These are phyloP conservation scores for Amaranthus hypochondriacus DNA, from an alignment of 148 eudicot genomes.

Conservation along the genomic window DNA sequence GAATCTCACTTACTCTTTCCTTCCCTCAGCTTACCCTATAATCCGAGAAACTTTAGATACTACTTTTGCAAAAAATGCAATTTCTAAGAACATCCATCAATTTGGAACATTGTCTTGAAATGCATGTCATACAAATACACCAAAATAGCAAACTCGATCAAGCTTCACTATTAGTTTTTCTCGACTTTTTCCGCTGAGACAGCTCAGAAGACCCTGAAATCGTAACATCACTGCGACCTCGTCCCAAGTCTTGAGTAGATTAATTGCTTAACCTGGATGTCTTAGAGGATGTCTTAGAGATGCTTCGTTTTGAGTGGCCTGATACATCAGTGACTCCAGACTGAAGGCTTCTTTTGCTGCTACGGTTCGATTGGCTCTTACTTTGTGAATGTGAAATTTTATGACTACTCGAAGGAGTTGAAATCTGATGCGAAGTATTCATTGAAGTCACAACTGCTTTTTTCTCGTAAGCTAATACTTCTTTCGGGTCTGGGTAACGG, in stretches of 20 bases:
- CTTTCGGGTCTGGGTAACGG: constrained; percentile 74
- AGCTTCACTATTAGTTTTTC: constrained; percentile 25
- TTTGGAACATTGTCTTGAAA: background rate
- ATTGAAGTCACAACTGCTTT: constrained; percentile 31
- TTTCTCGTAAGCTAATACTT: constrained; percentile 30
- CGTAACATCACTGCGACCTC: constrained; percentile 40
- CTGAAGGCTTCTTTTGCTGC: constrained; percentile 38
- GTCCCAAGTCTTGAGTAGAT: constrained; percentile 44
- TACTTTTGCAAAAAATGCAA: too few species aligned
- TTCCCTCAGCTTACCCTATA: too few species aligned
- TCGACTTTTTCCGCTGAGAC: constrained; percentile 49
- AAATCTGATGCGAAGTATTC: constrained; percentile 33
- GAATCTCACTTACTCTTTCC: too few species aligned
- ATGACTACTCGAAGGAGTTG: constrained; percentile 37
- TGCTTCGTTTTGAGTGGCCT: constrained; percentile 31
- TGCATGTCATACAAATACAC: background rate
- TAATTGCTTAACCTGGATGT: constrained; percentile 31
- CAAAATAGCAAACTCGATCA: background rate
- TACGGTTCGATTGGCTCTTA: constrained; percentile 29
- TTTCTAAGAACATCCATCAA: too few species aligned
- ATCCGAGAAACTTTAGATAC: too few species aligned
- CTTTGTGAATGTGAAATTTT: constrained; percentile 27
- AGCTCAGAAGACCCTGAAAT: constrained; percentile 48
- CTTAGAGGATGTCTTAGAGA: constrained; percentile 33
- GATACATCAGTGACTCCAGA: constrained; percentile 34